phyloP scores from a whole-genome alignment of 176 grass and related monocot species.

The Panicum miliaceum region DNA sequence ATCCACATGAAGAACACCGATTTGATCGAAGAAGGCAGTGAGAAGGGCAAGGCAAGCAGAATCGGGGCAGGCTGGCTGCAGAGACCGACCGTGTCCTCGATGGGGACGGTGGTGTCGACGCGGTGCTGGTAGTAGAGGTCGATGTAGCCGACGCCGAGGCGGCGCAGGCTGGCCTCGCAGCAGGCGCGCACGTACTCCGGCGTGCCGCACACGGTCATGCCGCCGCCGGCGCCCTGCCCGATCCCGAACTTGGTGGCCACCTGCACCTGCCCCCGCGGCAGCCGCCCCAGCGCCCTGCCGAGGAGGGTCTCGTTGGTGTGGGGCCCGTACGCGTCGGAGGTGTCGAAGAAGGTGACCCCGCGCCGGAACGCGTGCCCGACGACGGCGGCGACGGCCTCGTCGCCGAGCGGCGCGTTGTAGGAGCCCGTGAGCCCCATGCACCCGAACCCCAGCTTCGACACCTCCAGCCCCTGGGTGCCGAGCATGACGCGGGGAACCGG shows the following conservation, averaged over 20 bases:
- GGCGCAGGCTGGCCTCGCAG: constrained; percentile 72
- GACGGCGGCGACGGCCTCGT: constrained; percentile 55
- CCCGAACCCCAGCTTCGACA: constrained; percentile 86
- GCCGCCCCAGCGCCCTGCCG: constrained; percentile 70
- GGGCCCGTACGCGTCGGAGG: constrained; percentile 73
- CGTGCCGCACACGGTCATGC: constrained; percentile 41
- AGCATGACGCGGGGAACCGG: constrained; percentile 51
- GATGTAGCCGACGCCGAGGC: constrained; percentile 63
- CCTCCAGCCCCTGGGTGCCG: constrained; percentile 58
- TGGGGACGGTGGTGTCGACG: constrained; percentile 63
- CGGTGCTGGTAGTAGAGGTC: constrained; percentile 91
- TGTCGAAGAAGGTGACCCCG: constrained; percentile 92
- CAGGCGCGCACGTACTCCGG: constrained; percentile 72
- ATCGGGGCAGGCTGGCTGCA: not conserved
- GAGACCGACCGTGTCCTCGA: constrained; percentile 68
- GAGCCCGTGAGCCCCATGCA: constrained; percentile 69
- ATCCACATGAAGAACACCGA: not conserved
- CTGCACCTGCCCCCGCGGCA: constrained; percentile 82
- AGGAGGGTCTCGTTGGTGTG: constrained; percentile 72
- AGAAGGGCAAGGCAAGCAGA: not conserved
- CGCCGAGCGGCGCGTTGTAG: constrained; percentile 62
- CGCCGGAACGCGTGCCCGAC: constrained; percentile 72
- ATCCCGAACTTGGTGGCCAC: constrained; percentile 87
- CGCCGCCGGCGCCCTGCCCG: constrained; percentile 1
- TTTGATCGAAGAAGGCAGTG: too few relatives aligned